phyloP scores from a whole-genome alignment of 768 basidiomycete species.

The Royoungia palumana region DNA sequence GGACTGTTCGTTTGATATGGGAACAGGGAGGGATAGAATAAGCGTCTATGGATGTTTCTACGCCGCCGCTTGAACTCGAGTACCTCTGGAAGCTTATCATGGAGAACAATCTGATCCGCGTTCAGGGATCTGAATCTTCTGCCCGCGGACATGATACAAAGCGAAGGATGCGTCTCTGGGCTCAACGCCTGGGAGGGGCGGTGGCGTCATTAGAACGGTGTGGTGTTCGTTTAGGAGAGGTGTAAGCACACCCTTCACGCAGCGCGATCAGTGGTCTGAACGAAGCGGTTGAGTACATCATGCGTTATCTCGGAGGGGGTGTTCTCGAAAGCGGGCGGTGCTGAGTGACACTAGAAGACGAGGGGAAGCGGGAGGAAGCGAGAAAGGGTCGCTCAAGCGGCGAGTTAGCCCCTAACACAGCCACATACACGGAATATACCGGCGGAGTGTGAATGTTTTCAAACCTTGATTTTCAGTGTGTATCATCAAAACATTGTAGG shows the following conservation, averaged over 20 bases:
- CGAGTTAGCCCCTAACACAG: conserved; percentile 1
- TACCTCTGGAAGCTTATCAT: conserved; percentile 70
- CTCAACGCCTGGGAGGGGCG: conserved; percentile 55
- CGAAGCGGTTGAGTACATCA: conserved; percentile 66
- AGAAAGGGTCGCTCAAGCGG: conserved; percentile 22
- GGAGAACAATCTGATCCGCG: conserved; percentile 81
- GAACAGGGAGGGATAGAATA: conserved; percentile 5
- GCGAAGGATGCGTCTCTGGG: conserved; percentile 96
- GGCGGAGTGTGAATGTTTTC: conserved; percentile 26
- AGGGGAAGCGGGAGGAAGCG: conserved; percentile 26
- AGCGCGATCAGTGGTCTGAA: conserved; percentile 52
- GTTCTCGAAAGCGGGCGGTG: conserved; percentile 34
- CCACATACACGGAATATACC: conserved; percentile 25
- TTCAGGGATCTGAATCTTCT: conserved; percentile 89
- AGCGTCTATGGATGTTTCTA: conserved; percentile 85
- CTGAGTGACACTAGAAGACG: conserved; percentile 27
- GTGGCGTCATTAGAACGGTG: conserved; percentile 13
- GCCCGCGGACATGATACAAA: conserved; percentile 9
- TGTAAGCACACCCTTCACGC: conserved; percentile 54
- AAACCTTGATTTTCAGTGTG: conserved; percentile 38
- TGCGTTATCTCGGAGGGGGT: conserved; percentile 53
- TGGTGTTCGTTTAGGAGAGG: background rate
- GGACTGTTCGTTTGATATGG: background rate
- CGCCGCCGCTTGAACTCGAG: conserved; percentile 94
- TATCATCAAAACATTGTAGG: conserved; percentile 53